Evolutionary conservation across 805 yeast genomes (phyloP), one percentile per base, ranked within the genome.

Genomic region (Cyberlindnera galapagoensis): DNA sequence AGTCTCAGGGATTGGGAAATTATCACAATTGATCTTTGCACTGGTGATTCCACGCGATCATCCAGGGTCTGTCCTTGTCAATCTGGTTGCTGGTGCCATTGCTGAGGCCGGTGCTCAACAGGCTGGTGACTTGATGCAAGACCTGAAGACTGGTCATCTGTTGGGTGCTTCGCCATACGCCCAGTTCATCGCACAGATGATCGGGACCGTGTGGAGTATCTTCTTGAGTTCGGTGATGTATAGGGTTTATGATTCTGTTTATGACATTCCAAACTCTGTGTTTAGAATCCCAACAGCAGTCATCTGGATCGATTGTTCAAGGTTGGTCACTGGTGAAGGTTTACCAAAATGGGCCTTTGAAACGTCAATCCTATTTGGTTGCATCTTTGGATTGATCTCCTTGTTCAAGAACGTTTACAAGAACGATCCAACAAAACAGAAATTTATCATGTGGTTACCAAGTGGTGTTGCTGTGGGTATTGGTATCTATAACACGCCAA

Each of bases 51-150:
- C 95, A 0, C 64, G 66, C 20, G 56, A 64, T 27, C 82, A 78
- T 36, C 94, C 94, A 1, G 87, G 94, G 2, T 74, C 86, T 9
- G 85, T 92, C 5, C 60, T 90, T 24, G 76, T 86, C 27, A 92
- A 90, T 52, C 63, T 90, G 30, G 81, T 90, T 2, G 95, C 97
- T 4, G 98, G 98, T 12, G 98, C 96, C 10, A 78, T 90, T 25
- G 94, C 97, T 2, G 98, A 90, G 60, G 97, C 97, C 0, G 97
- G 97, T 7, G 96, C 98, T 3, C 97, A 92, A 60, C 98, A 90
- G 59, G 97, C 97, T 3, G 97, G 98, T 19, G 98, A 90, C 59
- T 65, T 90, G 51, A 84, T 92, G 95, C 98, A 90, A 62, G 97
- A 92, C 59, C 65, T 90, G 46, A 92, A 92, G 55, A 88, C 98